phyloP scores from a whole-genome alignment of 2,329 filamentous ascomycete genomes.

The Sclerotinia borealis region DNA sequence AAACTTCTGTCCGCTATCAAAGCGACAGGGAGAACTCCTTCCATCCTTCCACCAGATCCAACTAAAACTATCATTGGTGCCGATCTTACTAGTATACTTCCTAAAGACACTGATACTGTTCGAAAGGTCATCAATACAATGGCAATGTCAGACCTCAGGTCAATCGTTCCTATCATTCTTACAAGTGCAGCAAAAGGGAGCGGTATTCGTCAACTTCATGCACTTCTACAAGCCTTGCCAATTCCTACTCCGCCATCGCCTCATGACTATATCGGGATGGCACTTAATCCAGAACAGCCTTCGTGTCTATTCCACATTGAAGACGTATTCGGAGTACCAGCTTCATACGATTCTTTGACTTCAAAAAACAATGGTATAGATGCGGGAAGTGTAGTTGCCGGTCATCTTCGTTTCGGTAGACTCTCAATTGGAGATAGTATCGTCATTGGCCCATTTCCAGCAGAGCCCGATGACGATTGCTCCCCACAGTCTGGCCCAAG shows the following conservation, averaged over 20 bases:
- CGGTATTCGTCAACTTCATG: slow-evolving; percentile 76
- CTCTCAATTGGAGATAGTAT: slow-evolving; percentile 74
- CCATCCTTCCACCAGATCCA: slow-evolving; percentile 59
- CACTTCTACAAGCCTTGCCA: slow-evolving; percentile 70
- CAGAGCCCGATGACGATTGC: slow-evolving; percentile 42
- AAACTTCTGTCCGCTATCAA: slow-evolving; percentile 76
- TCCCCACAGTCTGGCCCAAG: slow-evolving; percentile 40
- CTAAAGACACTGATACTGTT: slow-evolving; percentile 52
- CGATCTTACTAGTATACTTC: slow-evolving; percentile 52
- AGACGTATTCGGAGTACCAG: slow-evolving; percentile 74
- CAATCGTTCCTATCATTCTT: slow-evolving; percentile 73
- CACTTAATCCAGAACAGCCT: slow-evolving; percentile 53
- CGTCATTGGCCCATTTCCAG: slow-evolving; percentile 70
- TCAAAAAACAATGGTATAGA: slow-evolving; percentile 39
- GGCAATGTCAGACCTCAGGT: slow-evolving; percentile 31
- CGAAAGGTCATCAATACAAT: slow-evolving; percentile 49
- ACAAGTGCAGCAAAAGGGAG: slow-evolving; percentile 81
- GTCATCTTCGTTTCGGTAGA: slow-evolving; percentile 72
- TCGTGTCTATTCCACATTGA: slow-evolving; percentile 79
- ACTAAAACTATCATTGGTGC: slow-evolving; percentile 38
- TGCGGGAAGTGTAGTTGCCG: slow-evolving; percentile 71
- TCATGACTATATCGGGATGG: slow-evolving; percentile 46
- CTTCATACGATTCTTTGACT: slow-evolving; percentile 48
- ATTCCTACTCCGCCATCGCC: slow-evolving; percentile 52
- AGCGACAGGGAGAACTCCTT: slow-evolving; percentile 63